These are phyloP conservation scores for Chlorella variabilis DNA, from an alignment of 163 green algal species.

Conservation along the genomic window DNA sequence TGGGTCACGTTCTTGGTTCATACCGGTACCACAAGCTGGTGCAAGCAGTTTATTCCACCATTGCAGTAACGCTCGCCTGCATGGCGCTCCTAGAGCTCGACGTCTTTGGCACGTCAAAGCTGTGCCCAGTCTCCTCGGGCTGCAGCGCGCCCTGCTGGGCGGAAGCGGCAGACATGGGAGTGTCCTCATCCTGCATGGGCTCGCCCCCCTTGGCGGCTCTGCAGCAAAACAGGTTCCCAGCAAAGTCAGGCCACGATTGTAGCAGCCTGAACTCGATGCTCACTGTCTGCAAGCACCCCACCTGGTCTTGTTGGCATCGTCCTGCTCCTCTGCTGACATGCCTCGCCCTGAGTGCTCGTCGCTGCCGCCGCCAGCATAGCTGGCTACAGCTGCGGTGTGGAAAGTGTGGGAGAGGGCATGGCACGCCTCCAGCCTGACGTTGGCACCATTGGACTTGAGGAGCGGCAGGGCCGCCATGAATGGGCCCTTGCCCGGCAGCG, in stretches of 20 bases:
- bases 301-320: constrained; percentile 5
- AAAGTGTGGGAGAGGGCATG: neutral
- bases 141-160: neutral
- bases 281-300: neutral
- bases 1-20: too few species aligned
- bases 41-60: too few species aligned
- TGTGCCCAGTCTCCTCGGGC: neutral
- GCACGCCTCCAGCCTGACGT: neutral
- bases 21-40: too few species aligned
- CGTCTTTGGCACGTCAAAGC: neutral
- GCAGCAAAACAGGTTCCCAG: too few species aligned
- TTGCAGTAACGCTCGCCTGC: neutral
- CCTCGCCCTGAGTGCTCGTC: neutral
- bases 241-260: too few species aligned
- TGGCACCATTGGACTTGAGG: constrained; percentile 25
- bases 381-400: neutral
- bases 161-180: neutral
- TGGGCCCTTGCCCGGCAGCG: constrained; percentile 4
- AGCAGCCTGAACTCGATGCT: too few species aligned
- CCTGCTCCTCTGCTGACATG: constrained; percentile 2
- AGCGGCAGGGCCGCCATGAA: constrained; percentile 38
- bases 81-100: neutral
- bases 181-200: neutral
- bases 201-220: neutral
- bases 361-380: neutral